Evolutionary conservation across 106 monocot genomes (phyloP), one percentile per base, ranked within the genome.

Genomic region (Dendrobium huoshanense): DNA sequence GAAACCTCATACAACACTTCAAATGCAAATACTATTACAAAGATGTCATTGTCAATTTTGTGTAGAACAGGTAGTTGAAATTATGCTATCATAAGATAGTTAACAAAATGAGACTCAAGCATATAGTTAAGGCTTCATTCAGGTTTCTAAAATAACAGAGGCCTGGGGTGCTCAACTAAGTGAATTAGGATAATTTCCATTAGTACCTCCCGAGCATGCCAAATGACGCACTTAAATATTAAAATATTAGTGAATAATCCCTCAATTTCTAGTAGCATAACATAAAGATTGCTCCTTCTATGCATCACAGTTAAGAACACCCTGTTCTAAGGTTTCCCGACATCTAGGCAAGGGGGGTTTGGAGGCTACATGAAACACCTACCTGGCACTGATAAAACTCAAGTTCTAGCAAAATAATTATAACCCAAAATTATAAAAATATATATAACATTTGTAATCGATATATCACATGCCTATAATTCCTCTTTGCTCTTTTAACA

Each of bases 141-240:
- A 64, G 61, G 15, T 64, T 64, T 64, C 61, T 64, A n/a, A 64
- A 64, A 64, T 22, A 64, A 22, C 61, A 64, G 61, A 64, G 61
- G 61, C 5, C 9, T 64, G n/a, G 64, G 44, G 20, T 4, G 56
- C 56, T 58, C 56, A 58, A 58, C 56, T 64, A 7, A 64, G 0
- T 64, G 64, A 49, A 49, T 49, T 24, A 5, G 24, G 64, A 64
- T 8, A 64, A 24, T 24, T 22, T 64, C 64, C 20, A 64, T 24
- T 64, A 64, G 64, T 6, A 22, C 64, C 22, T 22, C 24, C 9
- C 64, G 22, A 5, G 61, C n/a, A 24, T 4, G n/a, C 24, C 17
- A 59, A 59, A n/a, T 20, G 18, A 18, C 5, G n/a, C n/a, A 16
- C n/a, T 59, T 0, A n/a, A 22, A 8, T 6, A 22, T 64, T 64